Evolutionary conservation across 1,284 basidiomycete species (phyloP), one percentile per base, ranked within the genome.

Genomic region (Earliella scabrosa): DNA sequence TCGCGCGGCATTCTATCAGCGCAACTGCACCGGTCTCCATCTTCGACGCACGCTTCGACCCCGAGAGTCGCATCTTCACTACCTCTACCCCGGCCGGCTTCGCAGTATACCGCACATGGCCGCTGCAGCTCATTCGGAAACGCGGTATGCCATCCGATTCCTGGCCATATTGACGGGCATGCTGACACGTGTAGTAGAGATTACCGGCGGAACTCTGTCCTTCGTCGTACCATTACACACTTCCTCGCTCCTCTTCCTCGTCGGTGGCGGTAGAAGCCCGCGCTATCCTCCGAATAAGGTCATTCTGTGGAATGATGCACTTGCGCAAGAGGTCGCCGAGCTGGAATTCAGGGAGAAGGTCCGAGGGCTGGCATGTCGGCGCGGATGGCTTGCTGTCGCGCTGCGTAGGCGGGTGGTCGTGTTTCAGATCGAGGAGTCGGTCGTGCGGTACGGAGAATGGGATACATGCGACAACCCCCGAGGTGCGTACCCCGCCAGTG

Each of bases 281-380:
- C 80, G 93, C 6, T 98, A 95, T 73, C 88, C 95, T 26, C 93
- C 92, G 24, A 98, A 98, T 77, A 98, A 97, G 77, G 92, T 95
- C 44, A 82, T 97, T 53, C 73, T 98, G 44, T 97, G 92, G 88
- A 90, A 97, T 73, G 93, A 95, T 73, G 81, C 80, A 2, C 75
- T 82, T 2, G 87, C 85, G 4, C 75, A 78, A 48, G 88, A 95
- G 65, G 87, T 95, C 35, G 92, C 91, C 26, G 93, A 97, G 72
- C 82, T 98, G 51, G 95, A 97, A 75, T 97, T 98, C 69, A 86
- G 91, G 58, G 94, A 97, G 72, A 81, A 83, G 50, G 93, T 97
- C 1, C 79, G 91, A 48, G 93, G 93, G 0, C 73, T 98, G 35
- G 85, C 87, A 1, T 92, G 88, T 61, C 78, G 96, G 59, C 80